Evolutionary conservation across 371 early-diverging fungal species (phyloP).

Genomic region (Haplosporangium sp.): DNA sequence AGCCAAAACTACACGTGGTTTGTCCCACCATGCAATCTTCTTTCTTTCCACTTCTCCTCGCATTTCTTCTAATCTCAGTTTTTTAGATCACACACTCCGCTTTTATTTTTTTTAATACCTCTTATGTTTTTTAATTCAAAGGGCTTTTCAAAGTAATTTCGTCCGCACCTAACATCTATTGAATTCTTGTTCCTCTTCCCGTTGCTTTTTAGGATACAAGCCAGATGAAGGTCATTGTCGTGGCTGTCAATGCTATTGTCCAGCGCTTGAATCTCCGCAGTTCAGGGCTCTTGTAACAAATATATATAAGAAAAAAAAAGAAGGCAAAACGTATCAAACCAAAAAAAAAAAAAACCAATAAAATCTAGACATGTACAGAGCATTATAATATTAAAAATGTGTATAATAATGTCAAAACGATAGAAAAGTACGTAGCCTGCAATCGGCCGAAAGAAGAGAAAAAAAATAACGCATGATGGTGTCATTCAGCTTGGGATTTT

Average conservation of each 20-base stretch:
- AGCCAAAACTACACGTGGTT: slow-evolving; percentile 28
- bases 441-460: too few species aligned
- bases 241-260: slow-evolving; percentile 59
- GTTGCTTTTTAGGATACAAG: slow-evolving; percentile 53
- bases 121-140: not conserved
- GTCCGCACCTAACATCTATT: not conserved
- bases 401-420: too few species aligned
- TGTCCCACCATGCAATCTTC: slow-evolving; percentile 29
- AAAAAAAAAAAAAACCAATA: slow-evolving; percentile 7
- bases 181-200: not conserved
- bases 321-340: not conserved
- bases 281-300: slow-evolving; percentile 51
- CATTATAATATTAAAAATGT: too few species aligned
- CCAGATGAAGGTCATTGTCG: slow-evolving; percentile 59
- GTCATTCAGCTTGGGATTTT: too few species aligned
- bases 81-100: not conserved
- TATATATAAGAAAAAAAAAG: not conserved
- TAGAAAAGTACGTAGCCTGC: too few species aligned
- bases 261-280: slow-evolving; percentile 57
- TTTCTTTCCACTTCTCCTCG: not conserved
- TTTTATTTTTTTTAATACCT: not conserved
- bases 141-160: not conserved
- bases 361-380: not conserved
- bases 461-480: too few species aligned
- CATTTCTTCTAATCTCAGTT: not conserved